A percentile compares a stretch with the other conserved stretches of the same genome.
Evolutionary conservation across 106 monocot genomes (phyloP).

Genomic region (Acorus calamus): DNA sequence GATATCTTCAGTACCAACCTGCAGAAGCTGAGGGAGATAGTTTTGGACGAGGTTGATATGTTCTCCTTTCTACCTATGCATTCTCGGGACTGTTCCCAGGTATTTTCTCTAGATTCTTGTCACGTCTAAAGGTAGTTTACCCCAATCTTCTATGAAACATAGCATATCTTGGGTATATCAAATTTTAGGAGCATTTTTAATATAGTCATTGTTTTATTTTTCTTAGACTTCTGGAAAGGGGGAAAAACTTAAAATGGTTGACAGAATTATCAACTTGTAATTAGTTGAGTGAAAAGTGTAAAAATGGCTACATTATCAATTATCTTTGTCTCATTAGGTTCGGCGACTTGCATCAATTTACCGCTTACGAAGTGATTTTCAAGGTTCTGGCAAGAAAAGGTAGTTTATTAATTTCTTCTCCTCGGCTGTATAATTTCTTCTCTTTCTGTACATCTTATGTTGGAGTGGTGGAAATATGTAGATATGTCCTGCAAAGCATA

Average conservation of each 20-base stretch:
- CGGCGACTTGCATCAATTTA: constrained; percentile 91
- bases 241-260: too few relatives aligned
- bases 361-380: constrained; percentile 53
- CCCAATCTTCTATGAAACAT: too few relatives aligned
- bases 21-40: constrained; percentile 81
- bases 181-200: too few relatives aligned
- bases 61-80: constrained; percentile 80
- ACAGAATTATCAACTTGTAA: too few relatives aligned
- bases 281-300: too few relatives aligned
- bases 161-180: too few relatives aligned
- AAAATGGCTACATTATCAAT: too few relatives aligned
- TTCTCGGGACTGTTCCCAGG: constrained; percentile 92
- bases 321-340: constrained; percentile 31
- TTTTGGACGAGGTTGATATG: constrained; percentile 51
- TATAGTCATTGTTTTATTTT: too few relatives aligned
- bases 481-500: too few relatives aligned
- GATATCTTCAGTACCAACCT: constrained; percentile 8
- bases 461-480: neutral
- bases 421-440: neutral
- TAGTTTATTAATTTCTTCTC: constrained; percentile 6
- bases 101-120: constrained; percentile 9
- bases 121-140: too few relatives aligned
- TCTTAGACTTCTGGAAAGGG: too few relatives aligned
- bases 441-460: neutral
- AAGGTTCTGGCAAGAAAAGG: constrained; percentile 96